A percentile compares a stretch with the other conserved stretches of the same genome.
phyloP scores from a whole-genome alignment of 1,284 basidiomycete species.

The Kalmanozyma brasiliensis region DNA sequence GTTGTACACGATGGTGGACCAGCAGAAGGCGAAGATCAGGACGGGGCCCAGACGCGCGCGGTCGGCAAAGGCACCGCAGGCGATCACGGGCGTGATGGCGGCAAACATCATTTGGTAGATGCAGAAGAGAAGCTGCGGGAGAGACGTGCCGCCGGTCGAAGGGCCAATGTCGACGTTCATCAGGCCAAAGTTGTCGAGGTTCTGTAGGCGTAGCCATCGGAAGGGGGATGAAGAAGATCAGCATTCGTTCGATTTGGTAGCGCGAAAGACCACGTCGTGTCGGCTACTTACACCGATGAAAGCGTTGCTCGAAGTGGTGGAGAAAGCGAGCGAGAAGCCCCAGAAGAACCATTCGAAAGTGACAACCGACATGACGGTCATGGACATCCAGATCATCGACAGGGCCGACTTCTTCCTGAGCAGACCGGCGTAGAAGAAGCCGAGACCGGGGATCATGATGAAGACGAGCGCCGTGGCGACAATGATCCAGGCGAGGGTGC shows the following conservation, averaged over 20 bases:
- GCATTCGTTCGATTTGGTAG: background rate
- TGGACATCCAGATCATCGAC: conserved; percentile 86
- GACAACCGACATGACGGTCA: conserved; percentile 80
- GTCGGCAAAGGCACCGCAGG: conserved; percentile 90
- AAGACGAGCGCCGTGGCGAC: conserved; percentile 74
- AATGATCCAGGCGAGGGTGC: conserved; percentile 72
- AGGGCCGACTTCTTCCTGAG: conserved; percentile 88
- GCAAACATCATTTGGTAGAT: conserved; percentile 92
- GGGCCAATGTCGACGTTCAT: conserved; percentile 81
- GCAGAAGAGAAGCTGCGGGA: conserved; percentile 86
- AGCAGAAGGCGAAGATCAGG: conserved; percentile 84
- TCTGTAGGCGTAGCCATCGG: conserved; percentile 68
- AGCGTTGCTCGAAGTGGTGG: conserved; percentile 61
- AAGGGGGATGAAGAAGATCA: background rate
- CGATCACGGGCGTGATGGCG: conserved; percentile 75
- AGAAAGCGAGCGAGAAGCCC: conserved; percentile 70
- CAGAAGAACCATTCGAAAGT: conserved; percentile 74
- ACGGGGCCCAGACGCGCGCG: conserved; percentile 86
- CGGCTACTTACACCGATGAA: conserved; percentile 71
- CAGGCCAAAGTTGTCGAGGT: conserved; percentile 80
- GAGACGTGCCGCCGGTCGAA: conserved; percentile 69
- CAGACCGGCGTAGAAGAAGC: conserved; percentile 86
- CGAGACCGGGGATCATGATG: conserved; percentile 82
- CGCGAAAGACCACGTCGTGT: no score
- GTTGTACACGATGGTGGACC: conserved; percentile 88